These are phyloP conservation scores for Chenopodium suecicum DNA, from an alignment of 148 eudicot species.

Conservation along the genomic window DNA sequence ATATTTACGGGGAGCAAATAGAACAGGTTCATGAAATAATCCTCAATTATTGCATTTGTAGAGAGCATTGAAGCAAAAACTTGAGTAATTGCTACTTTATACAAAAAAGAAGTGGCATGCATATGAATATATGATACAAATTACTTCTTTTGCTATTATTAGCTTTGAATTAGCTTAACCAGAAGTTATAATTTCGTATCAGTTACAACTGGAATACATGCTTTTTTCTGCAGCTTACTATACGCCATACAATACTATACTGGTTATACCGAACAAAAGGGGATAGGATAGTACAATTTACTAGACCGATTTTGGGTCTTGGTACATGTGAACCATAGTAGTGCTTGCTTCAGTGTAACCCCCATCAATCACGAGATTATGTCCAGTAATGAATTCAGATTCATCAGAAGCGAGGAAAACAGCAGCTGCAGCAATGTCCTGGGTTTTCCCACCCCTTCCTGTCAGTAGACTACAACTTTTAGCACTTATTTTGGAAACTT, in stretches of 20 bases:
- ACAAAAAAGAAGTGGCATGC: neutral
- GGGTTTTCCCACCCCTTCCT: conserved; percentile 36
- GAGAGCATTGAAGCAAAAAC: neutral
- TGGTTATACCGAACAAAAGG: neutral
- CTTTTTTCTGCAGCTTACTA: neutral
- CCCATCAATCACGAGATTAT: conserved; percentile 71
- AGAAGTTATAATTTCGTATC: neutral
- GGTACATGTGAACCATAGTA: conserved; percentile 45
- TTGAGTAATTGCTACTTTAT: too few relatives aligned
- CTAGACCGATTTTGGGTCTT: conserved; percentile 15
- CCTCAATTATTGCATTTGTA: neutral
- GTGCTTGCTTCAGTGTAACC: conserved; percentile 56
- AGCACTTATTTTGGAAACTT: conserved; percentile 45
- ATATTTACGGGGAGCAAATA: too few relatives aligned
- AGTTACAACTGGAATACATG: neutral
- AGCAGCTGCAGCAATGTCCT: conserved; percentile 55
- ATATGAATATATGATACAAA: neutral
- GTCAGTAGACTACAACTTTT: conserved; percentile 49
- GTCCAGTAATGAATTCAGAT: conserved; percentile 61
- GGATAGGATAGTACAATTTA: neutral
- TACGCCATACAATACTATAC: neutral
- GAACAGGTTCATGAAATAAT: neutral
- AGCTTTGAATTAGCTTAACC: neutral
- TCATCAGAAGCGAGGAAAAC: conserved; percentile 61
- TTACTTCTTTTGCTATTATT: neutral